Evolutionary conservation across 371 early-diverging fungal genomes (phyloP).

Genomic region (Mucor piriformis): DNA sequence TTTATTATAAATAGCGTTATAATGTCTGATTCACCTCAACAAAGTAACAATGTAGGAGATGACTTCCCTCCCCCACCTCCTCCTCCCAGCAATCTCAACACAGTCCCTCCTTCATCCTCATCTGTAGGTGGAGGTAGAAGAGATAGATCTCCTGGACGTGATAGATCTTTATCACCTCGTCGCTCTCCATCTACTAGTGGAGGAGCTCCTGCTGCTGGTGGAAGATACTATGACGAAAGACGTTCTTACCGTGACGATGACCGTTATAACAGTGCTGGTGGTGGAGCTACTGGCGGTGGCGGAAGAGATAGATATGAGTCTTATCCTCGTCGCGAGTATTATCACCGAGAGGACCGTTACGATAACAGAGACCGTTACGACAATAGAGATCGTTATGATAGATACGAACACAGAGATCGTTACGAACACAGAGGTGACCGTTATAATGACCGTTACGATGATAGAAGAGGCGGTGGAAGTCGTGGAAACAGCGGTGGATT

Average conservation of each 20-base stretch:
- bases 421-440: conserved; percentile 34
- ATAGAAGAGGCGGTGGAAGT: conserved; percentile 29
- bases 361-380: conserved; percentile 39
- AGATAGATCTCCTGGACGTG: conserved; percentile 42
- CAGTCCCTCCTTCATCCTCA: conserved; percentile 28
- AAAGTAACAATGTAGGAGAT: conserved; percentile 4
- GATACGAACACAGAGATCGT: conserved; percentile 44
- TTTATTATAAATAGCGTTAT: conserved; percentile 1
- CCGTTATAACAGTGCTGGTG: conserved; percentile 28
- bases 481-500: conserved; percentile 39
- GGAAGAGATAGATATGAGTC: conserved; percentile 48
- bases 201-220: conserved; percentile 1
- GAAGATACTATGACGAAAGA: conserved; percentile 31
- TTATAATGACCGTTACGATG: conserved; percentile 28
- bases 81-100: conserved; percentile 18
- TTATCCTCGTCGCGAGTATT: conserved; percentile 35
- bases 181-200: conserved; percentile 35
- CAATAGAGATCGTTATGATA: conserved; percentile 35
- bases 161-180: conserved; percentile 56
- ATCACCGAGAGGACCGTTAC: conserved; percentile 32
- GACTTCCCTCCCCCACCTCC: conserved; percentile 35
- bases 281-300: conserved; percentile 30
- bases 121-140: conserved; percentile 11
- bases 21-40: conserved; percentile 26
- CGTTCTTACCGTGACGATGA: conserved; percentile 33